A percentile compares a stretch with the other conserved stretches of the same genome.
phyloP scores from a whole-genome alignment of 768 basidiomycete species.

The Xerocomellus amylosporus region DNA sequence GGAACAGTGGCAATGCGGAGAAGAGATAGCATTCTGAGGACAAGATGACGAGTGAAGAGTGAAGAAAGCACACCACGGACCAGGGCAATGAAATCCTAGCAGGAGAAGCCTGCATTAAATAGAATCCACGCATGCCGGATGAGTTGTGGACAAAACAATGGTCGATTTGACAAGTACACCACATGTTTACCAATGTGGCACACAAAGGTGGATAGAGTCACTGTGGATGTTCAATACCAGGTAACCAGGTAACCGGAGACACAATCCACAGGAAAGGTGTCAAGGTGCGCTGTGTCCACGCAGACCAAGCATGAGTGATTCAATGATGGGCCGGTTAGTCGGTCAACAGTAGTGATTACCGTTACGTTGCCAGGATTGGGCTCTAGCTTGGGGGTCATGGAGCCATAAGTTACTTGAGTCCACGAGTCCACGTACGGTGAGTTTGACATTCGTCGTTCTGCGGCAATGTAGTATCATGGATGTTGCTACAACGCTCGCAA shows the following conservation, averaged over 20 bases:
- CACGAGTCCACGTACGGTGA: background rate
- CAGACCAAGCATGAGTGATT: too few species aligned
- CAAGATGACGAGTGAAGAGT: background rate
- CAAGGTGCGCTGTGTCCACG: too few species aligned
- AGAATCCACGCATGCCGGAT: background rate
- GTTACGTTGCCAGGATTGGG: too few species aligned
- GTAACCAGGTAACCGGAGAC: background rate
- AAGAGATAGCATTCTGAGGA: constrained; percentile 13
- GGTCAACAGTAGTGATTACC: too few species aligned
- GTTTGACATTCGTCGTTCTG: background rate
- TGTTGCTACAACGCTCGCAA: too few species aligned
- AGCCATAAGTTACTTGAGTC: background rate
- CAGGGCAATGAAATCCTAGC: background rate
- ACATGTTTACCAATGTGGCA: constrained; percentile 6
- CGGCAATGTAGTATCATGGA: background rate
- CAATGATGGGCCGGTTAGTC: too few species aligned
- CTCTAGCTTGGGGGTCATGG: background rate
- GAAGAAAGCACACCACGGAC: background rate
- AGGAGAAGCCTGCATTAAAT: constrained; percentile 16
- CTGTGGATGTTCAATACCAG: constrained; percentile 6
- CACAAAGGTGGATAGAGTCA: constrained; percentile 2
- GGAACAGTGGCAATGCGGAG: constrained; percentile 4
- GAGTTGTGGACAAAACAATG: constrained; percentile 20
- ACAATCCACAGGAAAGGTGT: background rate
- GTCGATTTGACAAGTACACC: background rate